Percentiles rank a stretch among this genome's conserved stretches.
Evolutionary conservation across 2,329 filamentous ascomycete genomes (phyloP).

Genomic region (Dactylellina drechsleri): DNA sequence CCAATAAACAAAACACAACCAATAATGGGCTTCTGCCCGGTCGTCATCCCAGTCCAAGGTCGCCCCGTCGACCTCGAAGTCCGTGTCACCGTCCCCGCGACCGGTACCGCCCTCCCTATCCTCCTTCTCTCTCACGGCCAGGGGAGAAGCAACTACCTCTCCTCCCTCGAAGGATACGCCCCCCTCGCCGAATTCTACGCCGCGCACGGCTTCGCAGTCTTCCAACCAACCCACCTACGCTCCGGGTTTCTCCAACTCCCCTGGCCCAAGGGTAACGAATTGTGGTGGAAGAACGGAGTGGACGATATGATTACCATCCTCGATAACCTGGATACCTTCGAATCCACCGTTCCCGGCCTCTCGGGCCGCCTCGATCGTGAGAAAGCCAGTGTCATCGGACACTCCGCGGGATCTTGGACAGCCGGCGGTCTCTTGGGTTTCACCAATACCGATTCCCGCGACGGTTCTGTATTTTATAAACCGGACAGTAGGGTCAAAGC

Average conservation of each 20-base stretch:
- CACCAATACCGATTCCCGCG: constrained; percentile 60
- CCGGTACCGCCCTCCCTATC: constrained; percentile 61
- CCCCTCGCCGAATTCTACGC: constrained; percentile 64
- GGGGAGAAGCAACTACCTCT: constrained; percentile 62
- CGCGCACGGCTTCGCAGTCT: constrained; percentile 63
- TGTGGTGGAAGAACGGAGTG: constrained; percentile 60
- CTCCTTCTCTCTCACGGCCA: constrained; percentile 63
- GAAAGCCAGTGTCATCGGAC: constrained; percentile 62
- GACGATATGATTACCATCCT: constrained; percentile 62
- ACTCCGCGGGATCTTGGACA: constrained; percentile 62
- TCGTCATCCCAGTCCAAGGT: constrained; percentile 54
- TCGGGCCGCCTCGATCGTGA: constrained; percentile 61
- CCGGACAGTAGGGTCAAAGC: constrained; percentile 62
- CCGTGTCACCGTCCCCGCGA: constrained; percentile 61
- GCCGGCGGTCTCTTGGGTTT: constrained; percentile 61
- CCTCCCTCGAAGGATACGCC: constrained; percentile 63
- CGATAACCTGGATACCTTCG: constrained; percentile 62
- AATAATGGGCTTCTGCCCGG: constrained; percentile 59
- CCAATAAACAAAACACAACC: constrained; percentile 59
- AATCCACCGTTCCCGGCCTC: constrained; percentile 60
- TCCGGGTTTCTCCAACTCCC: constrained; percentile 59
- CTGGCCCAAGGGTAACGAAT: constrained; percentile 55
- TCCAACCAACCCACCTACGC: constrained; percentile 64
- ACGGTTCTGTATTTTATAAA: constrained; percentile 54
- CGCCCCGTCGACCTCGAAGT: constrained; percentile 60